Conservation (phyloP, 78 protist genomes). For the Dictyostelium firmibasis region DNA sequence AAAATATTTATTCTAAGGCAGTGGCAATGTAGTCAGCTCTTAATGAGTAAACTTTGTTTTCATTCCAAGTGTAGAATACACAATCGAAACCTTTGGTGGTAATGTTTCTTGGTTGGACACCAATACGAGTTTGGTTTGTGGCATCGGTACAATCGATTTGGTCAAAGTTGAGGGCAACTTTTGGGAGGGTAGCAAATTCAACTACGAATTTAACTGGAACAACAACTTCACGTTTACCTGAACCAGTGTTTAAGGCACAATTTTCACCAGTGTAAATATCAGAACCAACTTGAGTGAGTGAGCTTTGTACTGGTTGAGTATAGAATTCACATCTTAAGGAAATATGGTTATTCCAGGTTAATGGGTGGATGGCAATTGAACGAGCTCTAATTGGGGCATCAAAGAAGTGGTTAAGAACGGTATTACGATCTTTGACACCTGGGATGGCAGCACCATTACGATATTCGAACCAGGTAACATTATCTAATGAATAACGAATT, state of each 20-base stretch:
- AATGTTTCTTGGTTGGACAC: neutral
- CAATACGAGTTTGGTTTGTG: neutral
- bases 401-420: neutral
- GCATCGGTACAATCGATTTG: neutral
- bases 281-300: neutral
- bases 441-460: neutral
- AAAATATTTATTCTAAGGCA: neutral
- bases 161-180: neutral
- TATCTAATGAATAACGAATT: conserved; percentile 32
- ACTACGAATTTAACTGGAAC: neutral
- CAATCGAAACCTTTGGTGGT: conserved; percentile 21
- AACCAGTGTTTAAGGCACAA: neutral
- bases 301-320: neutral
- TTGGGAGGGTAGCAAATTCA: neutral
- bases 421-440: neutral
- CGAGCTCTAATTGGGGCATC: conserved; percentile 28
- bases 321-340: conserved; percentile 18
- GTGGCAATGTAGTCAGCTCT: conserved; percentile 28
- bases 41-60: conserved; percentile 4
- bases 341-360: conserved; percentile 12
- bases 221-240: neutral
- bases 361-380: conserved; percentile 37
- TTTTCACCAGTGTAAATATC: conserved; percentile 2
- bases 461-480: conserved; percentile 17
- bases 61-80: conserved; percentile 14